These are phyloP conservation scores for Cytospora leucostoma DNA, from an alignment of 2,329 filamentous ascomycete species.

Conservation along the genomic window DNA sequence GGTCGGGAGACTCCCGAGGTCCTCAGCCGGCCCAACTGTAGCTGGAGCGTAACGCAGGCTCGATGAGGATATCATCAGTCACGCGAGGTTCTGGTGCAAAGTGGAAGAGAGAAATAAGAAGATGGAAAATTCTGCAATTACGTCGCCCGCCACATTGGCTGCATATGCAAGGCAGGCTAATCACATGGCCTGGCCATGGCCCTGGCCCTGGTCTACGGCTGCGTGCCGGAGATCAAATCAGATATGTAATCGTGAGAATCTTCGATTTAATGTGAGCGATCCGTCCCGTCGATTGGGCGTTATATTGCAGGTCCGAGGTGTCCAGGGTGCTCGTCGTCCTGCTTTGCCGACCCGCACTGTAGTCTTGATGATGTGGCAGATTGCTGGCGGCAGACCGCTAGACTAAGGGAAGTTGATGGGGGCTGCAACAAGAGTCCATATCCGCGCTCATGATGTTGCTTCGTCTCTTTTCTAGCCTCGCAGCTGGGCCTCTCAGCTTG, in stretches of 20 bases:
- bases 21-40: not conserved
- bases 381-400: conserved; percentile 17
- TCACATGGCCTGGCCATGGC: conserved; percentile 12
- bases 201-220: conserved; percentile 7
- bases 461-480: conserved; percentile 1
- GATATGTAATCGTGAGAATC: conserved; percentile 12
- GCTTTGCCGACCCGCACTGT: conserved; percentile 11
- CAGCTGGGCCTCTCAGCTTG: not conserved
- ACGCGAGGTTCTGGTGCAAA: conserved; percentile 19
- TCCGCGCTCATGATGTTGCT: not conserved
- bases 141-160: conserved; percentile 16
- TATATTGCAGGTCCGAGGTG: conserved; percentile 19
- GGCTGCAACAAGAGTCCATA: not conserved
- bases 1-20: not conserved
- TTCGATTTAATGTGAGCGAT: conserved; percentile 24
- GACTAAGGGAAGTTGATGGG: conserved; percentile 5
- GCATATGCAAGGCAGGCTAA: conserved; percentile 21
- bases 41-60: conserved; percentile 3
- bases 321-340: conserved; percentile 7
- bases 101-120: not conserved
- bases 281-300: conserved; percentile 24
- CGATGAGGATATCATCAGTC: conserved; percentile 5
- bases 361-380: conserved; percentile 20
- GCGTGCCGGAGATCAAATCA: conserved; percentile 12
- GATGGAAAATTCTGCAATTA: conserved; percentile 1